Evolutionary conservation across 2,329 filamentous ascomycete genomes (phyloP).

Genomic region (Onygenales sp.): DNA sequence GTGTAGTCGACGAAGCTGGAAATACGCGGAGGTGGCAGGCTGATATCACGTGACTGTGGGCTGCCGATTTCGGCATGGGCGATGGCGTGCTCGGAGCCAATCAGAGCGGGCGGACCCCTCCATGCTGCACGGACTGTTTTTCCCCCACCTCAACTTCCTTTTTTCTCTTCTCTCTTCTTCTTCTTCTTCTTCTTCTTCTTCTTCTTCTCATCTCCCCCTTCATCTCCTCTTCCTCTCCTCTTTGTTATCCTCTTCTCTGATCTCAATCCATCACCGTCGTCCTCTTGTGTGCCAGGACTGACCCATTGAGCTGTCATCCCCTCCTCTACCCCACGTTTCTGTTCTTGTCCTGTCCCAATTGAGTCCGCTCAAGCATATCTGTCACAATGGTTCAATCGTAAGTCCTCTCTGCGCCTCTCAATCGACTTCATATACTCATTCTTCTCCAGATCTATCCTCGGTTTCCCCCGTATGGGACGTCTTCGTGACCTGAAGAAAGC

Average conservation of each 20-base stretch:
- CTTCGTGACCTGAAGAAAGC: slow-evolving; percentile 99
- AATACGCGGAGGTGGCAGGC: too few relatives aligned
- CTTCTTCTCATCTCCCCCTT: slow-evolving; percentile 10
- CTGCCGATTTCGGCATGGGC: too few relatives aligned
- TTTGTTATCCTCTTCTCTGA: neutral
- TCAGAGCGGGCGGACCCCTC: too few relatives aligned
- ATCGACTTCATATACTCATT: slow-evolving; percentile 6
- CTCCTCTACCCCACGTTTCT: neutral
- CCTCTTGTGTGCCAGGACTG: neutral
- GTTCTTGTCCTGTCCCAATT: neutral
- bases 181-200: slow-evolving; percentile 10
- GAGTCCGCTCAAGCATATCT: slow-evolving; percentile 12
- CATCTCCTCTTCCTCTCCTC: slow-evolving; percentile 8
- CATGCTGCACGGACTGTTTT: neutral
- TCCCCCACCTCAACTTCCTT: slow-evolving; percentile 11
- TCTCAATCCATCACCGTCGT: neutral
- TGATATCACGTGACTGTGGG: too few relatives aligned
- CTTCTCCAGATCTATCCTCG: slow-evolving; percentile 60
- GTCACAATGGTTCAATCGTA: slow-evolving; percentile 53
- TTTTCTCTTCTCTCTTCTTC: slow-evolving; percentile 14
- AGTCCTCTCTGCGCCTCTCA: slow-evolving; percentile 18
- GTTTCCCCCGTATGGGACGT: slow-evolving; percentile 97
- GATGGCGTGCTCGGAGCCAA: too few relatives aligned
- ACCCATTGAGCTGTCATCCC: neutral
- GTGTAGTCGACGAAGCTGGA: too few relatives aligned